Percentiles rank a stretch among this genome's conserved stretches.
phyloP scores from a whole-genome alignment of 2,329 filamentous ascomycete species.

The Fusarium pseudoanthophilum region DNA sequence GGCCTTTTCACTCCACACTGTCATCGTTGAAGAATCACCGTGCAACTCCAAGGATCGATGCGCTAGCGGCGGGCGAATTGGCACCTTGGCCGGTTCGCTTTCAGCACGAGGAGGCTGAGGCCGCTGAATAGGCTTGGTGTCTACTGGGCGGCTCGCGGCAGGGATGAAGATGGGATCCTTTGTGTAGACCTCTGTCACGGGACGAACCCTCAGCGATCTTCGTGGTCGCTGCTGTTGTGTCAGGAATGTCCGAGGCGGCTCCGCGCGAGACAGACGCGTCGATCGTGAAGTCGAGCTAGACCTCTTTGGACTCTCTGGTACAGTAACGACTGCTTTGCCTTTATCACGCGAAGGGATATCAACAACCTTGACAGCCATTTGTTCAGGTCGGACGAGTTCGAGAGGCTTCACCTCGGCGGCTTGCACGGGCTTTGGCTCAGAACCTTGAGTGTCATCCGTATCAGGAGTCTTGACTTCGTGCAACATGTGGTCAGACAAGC shows the following conservation, averaged over 20 bases:
- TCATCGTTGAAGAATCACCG: slow-evolving; percentile 24
- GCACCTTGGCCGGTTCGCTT: slow-evolving; percentile 21
- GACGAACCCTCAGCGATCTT: slow-evolving; percentile 34
- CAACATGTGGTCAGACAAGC: slow-evolving; percentile 5
- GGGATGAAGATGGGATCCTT: slow-evolving; percentile 43
- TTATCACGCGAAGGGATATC: slow-evolving; percentile 34
- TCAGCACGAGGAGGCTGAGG: slow-evolving; percentile 20
- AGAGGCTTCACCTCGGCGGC: slow-evolving; percentile 17
- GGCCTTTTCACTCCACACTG: not conserved
- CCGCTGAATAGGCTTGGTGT: slow-evolving; percentile 19
- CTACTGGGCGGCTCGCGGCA: slow-evolving; percentile 31
- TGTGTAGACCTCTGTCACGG: slow-evolving; percentile 41
- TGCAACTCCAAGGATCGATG: slow-evolving; percentile 13
- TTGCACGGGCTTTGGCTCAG: slow-evolving; percentile 18
- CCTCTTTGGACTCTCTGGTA: slow-evolving; percentile 23
- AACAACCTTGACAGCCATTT: slow-evolving; percentile 23
- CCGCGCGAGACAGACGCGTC: slow-evolving; percentile 22
- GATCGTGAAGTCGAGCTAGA: slow-evolving; percentile 18
- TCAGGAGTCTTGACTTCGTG: slow-evolving; percentile 18
- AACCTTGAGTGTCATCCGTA: slow-evolving; percentile 23
- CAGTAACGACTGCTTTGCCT: slow-evolving; percentile 23
- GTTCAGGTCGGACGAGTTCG: slow-evolving; percentile 11
- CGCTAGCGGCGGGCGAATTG: slow-evolving; percentile 18
- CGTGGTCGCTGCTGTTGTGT: slow-evolving; percentile 39
- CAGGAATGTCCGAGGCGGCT: slow-evolving; percentile 40